phyloP scores from a whole-genome alignment of 768 basidiomycete species.

The Phlegmacium glaucopus region DNA sequence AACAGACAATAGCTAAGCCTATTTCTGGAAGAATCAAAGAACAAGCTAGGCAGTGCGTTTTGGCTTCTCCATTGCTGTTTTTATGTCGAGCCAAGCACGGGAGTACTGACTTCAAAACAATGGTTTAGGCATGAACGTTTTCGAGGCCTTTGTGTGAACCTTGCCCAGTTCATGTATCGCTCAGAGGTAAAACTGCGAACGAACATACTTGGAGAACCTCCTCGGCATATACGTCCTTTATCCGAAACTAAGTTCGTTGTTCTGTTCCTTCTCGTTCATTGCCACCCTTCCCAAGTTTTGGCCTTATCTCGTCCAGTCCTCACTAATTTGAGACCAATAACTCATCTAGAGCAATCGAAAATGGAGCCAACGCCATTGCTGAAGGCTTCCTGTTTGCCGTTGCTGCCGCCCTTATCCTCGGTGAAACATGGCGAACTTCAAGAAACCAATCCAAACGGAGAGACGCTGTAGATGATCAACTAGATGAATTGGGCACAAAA shows the following conservation, averaged over 20 bases:
- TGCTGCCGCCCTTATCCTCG: constrained; percentile 68
- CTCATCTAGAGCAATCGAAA: constrained; percentile 68
- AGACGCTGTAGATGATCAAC: constrained; percentile 66
- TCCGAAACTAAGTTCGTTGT: constrained; percentile 65
- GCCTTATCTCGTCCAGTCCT: background rate
- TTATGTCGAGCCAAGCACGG: background rate
- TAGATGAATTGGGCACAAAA: constrained; percentile 52
- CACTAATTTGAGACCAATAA: background rate
- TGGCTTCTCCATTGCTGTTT: background rate
- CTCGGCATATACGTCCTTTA: constrained; percentile 68
- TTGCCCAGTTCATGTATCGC: constrained; percentile 77
- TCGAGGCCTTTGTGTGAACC: constrained; percentile 62
- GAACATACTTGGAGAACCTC: constrained; percentile 73
- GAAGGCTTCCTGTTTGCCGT: constrained; percentile 84
- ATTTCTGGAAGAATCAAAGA: constrained; percentile 65
- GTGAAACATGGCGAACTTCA: constrained; percentile 74
- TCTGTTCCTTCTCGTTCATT: background rate
- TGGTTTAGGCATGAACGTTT: constrained; percentile 61
- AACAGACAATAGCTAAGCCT: constrained; percentile 81
- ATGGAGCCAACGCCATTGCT: constrained; percentile 79
- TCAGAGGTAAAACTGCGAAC: constrained; percentile 70
- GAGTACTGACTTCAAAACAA: constrained; percentile 2
- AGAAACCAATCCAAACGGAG: constrained; percentile 68
- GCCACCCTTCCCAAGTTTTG: too few relatives aligned
- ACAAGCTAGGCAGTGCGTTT: constrained; percentile 67